Evolutionary conservation across 164 flowering plant genomes (phyloP).

Genomic region (Annona squamosa): DNA sequence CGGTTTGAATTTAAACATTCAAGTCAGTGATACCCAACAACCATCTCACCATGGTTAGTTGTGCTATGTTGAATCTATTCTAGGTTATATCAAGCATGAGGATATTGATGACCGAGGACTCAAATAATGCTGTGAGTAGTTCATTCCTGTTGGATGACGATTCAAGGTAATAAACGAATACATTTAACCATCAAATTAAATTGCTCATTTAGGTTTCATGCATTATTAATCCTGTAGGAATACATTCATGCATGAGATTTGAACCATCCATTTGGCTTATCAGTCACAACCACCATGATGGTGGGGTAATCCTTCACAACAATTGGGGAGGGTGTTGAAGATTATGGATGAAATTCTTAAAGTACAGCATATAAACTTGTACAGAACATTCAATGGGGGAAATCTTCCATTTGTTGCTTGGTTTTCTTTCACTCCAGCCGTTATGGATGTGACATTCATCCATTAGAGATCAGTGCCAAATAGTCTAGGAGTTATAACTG

Average conservation of each 20-base stretch:
- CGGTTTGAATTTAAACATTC: neutral
- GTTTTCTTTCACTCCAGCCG: neutral
- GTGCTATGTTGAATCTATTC: neutral
- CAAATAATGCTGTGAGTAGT: slow-evolving; percentile 59
- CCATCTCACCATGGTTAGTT: slow-evolving; percentile 10
- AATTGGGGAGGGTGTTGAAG: neutral
- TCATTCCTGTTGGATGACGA: slow-evolving; percentile 65
- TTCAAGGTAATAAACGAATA: slow-evolving; percentile 36
- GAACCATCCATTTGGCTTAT: neutral
- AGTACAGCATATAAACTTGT: neutral
- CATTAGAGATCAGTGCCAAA: no score
- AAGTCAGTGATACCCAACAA: neutral
- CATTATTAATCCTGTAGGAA: neutral
- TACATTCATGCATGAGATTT: neutral
- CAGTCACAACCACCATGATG: neutral
- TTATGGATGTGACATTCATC: neutral
- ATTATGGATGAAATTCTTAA: neutral
- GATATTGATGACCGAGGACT: slow-evolving; percentile 66
- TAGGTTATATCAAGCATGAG: slow-evolving; percentile 65
- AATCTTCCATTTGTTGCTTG: neutral
- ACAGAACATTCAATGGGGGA: neutral
- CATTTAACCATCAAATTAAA: neutral
- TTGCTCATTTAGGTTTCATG: neutral
- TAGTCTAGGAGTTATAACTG: no score
- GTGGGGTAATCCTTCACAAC: neutral